Evolutionary conservation across 2,329 filamentous ascomycete genomes (phyloP), one percentile per base, ranked within the genome.

Genomic region (Uncinocarpus reesii): DNA sequence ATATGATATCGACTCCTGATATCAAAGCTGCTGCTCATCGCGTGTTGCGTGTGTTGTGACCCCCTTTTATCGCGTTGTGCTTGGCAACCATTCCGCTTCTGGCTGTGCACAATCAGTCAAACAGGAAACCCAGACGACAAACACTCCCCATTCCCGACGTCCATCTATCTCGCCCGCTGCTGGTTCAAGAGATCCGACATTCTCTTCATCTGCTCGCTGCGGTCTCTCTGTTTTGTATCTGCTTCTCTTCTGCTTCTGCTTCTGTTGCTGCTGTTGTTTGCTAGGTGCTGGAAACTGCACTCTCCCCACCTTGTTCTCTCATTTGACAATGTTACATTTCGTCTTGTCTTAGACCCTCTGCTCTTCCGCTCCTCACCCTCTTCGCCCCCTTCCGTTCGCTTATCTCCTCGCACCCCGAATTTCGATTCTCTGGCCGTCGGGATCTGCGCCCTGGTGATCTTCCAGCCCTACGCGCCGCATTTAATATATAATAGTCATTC

Each of bases 11-110:
- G n/a, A n/a, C n/a, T n/a, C n/a, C n/a, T n/a, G n/a, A n/a, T n/a
- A n/a, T n/a, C n/a, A n/a, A n/a, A n/a, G n/a, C n/a, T n/a, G n/a
- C n/a, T n/a, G n/a, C n/a, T 29, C 26, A 11, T 29, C 11, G 11
- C 7, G 7, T 29, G 31, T 32, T n/a, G 31, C 7, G 10, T n/a
- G 31, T n/a, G 4, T 32, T 7, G 31, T n/a, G 4, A n/a, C 20
- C 41, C 41, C 31, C 28, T 28, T 44, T 41, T n/a, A n/a, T n/a
- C n/a, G 24, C n/a, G n/a, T 26, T 5, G 15, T 23, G 2, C 45
- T 47, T 47, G 45, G 45, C 45, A 41, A 47, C 45, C 45, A 47
- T 47, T 24, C 45, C 45, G 1, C 8, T 47, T 28, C n/a, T 10
- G 45, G 35, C 24, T 4, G n/a, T 4, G n/a, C 18, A 6, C n/a